A percentile compares a stretch with the other conserved stretches of the same genome.
phyloP scores from a whole-genome alignment of 257 asterid species.

The Prunella vulgaris region DNA sequence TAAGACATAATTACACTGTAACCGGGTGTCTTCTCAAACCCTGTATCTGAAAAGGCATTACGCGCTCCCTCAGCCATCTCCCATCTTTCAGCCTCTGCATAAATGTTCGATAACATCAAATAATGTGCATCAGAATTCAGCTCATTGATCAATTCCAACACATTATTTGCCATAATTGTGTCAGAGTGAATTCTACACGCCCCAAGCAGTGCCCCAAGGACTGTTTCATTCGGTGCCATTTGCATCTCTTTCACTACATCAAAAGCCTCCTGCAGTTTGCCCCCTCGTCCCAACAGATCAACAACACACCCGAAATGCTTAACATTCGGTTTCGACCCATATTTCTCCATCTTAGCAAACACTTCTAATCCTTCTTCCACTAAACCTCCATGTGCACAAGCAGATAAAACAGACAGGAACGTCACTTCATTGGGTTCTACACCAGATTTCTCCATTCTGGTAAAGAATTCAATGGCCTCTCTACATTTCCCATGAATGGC shows the following conservation, averaged over 20 bases:
- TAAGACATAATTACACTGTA: slow-evolving; percentile 42
- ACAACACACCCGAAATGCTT: slow-evolving; percentile 78
- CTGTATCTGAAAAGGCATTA: slow-evolving; percentile 33
- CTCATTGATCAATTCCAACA: slow-evolving; percentile 36
- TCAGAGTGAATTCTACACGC: slow-evolving; percentile 60
- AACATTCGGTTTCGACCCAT: slow-evolving; percentile 45
- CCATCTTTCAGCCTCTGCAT: slow-evolving; percentile 78
- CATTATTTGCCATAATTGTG: slow-evolving; percentile 34
- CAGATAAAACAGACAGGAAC: slow-evolving; percentile 61
- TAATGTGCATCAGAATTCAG: slow-evolving; percentile 37
- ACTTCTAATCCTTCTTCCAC: slow-evolving; percentile 61
- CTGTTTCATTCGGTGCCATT: slow-evolving; percentile 47
- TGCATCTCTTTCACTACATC: slow-evolving; percentile 59
- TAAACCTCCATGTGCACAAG: slow-evolving; percentile 78
- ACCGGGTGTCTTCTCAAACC: slow-evolving; percentile 54
- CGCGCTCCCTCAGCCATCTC: slow-evolving; percentile 63
- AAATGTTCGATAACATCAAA: slow-evolving; percentile 57
- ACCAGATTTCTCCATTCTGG: slow-evolving; percentile 45
- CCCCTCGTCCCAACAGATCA: slow-evolving; percentile 75
- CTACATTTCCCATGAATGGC: slow-evolving; percentile 55
- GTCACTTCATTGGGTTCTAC: slow-evolving; percentile 55
- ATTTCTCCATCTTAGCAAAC: slow-evolving; percentile 53
- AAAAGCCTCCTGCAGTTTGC: slow-evolving; percentile 61
- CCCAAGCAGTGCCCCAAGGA: slow-evolving; percentile 71
- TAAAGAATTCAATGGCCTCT: slow-evolving; percentile 49